Conservation (phyloP, 495 filamentous ascomycete genomes). For the Aspergillus baeticus region DNA sequence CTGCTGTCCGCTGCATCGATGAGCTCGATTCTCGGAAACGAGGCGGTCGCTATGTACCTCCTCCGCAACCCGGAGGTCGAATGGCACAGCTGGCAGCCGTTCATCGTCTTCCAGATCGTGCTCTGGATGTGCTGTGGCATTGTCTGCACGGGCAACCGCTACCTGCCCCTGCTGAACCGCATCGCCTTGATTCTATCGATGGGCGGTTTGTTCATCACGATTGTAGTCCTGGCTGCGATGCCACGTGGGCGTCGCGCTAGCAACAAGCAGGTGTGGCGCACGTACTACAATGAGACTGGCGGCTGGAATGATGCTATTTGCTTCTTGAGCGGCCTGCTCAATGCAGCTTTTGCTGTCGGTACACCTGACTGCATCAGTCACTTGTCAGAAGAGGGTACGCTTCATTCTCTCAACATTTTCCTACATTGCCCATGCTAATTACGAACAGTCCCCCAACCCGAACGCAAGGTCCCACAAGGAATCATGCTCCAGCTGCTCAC, state of each 20-base stretch:
- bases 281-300: constrained; percentile 64
- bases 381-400: constrained; percentile 69
- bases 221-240: constrained; percentile 75
- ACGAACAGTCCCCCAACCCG: constrained; percentile 50
- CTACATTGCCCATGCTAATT: not conserved
- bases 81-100: constrained; percentile 70
- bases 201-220: constrained; percentile 65
- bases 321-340: constrained; percentile 76
- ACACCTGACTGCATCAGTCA: constrained; percentile 76
- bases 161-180: constrained; percentile 64
- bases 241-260: constrained; percentile 43
- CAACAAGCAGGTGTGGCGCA: constrained; percentile 61
- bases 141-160: constrained; percentile 67
- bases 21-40: constrained; percentile 64
- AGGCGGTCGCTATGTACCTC: constrained; percentile 67
- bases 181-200: constrained; percentile 68
- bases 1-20: constrained; percentile 62
- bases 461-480: constrained; percentile 49
- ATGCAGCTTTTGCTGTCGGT: constrained; percentile 82
- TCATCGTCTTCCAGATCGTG: constrained; percentile 64
- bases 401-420: not conserved
- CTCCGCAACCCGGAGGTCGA: constrained; percentile 63
- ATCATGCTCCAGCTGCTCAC: constrained; percentile 49
- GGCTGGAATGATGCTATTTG: constrained; percentile 66
- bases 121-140: constrained; percentile 65